phyloP scores from a whole-genome alignment of 768 basidiomycete species.

The Pleurotus ostreatus region DNA sequence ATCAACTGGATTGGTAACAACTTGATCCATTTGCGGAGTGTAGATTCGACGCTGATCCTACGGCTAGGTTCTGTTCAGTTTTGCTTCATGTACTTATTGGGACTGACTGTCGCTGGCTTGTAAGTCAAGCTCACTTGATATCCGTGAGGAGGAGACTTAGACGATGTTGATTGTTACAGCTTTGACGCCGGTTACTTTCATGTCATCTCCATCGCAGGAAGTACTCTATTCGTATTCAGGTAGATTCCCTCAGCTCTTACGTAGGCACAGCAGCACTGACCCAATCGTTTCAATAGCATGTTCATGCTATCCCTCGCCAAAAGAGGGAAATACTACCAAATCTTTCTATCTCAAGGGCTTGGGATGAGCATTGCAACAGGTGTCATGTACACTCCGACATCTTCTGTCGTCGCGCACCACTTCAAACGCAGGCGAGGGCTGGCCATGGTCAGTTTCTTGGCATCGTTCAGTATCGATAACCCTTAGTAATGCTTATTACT shows the following conservation, averaged over 20 bases:
- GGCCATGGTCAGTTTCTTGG: not conserved
- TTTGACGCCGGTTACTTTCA: not conserved
- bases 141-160: no score
- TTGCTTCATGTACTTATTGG: no score
- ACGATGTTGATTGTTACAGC: no score
- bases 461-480: no score
- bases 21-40: no score
- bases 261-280: not conserved
- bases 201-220: not conserved
- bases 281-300: not conserved
- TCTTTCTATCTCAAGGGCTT: conserved; percentile 44
- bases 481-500: no score
- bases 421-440: not conserved
- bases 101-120: no score
- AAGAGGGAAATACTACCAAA: conserved; percentile 19
- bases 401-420: conserved; percentile 24
- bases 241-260: not conserved
- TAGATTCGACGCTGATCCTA: no score
- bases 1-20: no score
- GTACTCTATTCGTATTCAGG: not conserved
- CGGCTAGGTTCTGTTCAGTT: no score
- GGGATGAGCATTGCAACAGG: conserved; percentile 37
- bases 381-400: conserved; percentile 39
- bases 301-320: conserved; percentile 4
- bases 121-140: no score